Conservation (phyloP, 2,329 filamentous ascomycete genomes). For the Rhinocladiella mackenziei region DNA sequence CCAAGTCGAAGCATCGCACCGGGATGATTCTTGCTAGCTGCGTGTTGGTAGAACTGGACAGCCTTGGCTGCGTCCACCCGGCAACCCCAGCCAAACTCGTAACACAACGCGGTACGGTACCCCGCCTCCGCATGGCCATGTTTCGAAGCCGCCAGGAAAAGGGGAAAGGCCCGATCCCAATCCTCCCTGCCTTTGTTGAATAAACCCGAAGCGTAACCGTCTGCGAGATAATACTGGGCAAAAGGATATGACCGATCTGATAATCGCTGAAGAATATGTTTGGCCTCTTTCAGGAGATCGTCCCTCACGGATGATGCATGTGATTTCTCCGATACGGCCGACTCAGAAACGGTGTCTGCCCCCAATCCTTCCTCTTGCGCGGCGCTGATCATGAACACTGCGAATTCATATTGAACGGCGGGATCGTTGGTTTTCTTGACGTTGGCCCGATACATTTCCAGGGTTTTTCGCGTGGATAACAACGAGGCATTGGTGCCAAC, state of each 20-base stretch:
- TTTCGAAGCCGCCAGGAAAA: slow-evolving; percentile 91
- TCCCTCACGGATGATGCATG: slow-evolving; percentile 54
- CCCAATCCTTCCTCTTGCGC: slow-evolving; percentile 71
- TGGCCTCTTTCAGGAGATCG: slow-evolving; percentile 78
- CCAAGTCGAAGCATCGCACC: slow-evolving; percentile 91
- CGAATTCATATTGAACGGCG: slow-evolving; percentile 92
- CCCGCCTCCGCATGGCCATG: slow-evolving; percentile 95
- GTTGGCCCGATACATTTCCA: slow-evolving; percentile 96
- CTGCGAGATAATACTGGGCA: slow-evolving; percentile 94
- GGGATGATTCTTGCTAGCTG: slow-evolving; percentile 89
- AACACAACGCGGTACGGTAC: slow-evolving; percentile 88
- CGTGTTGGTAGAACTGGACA: slow-evolving; percentile 84
- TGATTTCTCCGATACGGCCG: slow-evolving; percentile 41
- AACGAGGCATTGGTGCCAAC: slow-evolving; percentile 89
- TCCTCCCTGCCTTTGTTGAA: slow-evolving; percentile 95
- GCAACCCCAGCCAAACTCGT: slow-evolving; percentile 97
- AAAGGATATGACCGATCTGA: slow-evolving; percentile 89
- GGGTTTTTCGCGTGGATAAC: slow-evolving; percentile 83
- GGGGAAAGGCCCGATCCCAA: slow-evolving; percentile 82
- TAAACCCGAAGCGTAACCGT: slow-evolving; percentile 88
- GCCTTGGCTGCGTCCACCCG: slow-evolving; percentile 86
- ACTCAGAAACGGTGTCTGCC: slow-evolving; percentile 31
- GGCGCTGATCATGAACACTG: slow-evolving; percentile 85
- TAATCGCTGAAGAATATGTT: slow-evolving; percentile 79
- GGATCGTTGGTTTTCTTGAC: slow-evolving; percentile 94